These are phyloP conservation scores for Diplodia mutila DNA, from an alignment of 2,329 filamentous ascomycete genomes.

Conservation along the genomic window DNA sequence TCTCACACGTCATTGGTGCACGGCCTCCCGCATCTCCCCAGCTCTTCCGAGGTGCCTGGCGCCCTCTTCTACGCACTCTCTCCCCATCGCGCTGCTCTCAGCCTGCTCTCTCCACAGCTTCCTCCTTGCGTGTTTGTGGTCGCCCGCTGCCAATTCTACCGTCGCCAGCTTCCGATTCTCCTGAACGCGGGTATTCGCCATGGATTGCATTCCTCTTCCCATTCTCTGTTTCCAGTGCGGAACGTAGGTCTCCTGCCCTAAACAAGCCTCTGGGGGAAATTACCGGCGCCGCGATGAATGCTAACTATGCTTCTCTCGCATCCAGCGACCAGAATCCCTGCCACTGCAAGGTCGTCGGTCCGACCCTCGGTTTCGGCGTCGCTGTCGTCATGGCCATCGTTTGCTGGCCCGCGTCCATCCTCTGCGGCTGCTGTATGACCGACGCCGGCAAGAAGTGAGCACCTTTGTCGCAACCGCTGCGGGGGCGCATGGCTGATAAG, in stretches of 20 bases:
- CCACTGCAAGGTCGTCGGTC: slow-evolving; percentile 60
- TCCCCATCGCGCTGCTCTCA: not conserved
- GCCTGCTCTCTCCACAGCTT: not conserved
- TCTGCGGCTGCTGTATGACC: slow-evolving; percentile 61
- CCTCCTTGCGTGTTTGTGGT: not conserved
- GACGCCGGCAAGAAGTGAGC: slow-evolving; percentile 58
- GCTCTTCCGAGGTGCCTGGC: slow-evolving; percentile 10
- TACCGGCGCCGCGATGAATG: not conserved
- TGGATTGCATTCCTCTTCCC: slow-evolving; percentile 54
- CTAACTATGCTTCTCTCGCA: not conserved
- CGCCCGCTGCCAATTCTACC: not conserved
- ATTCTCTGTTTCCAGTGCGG: slow-evolving; percentile 60
- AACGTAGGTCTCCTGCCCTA: slow-evolving; percentile 35
- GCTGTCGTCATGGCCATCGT: slow-evolving; percentile 56
- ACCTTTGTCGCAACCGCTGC: slow-evolving; percentile 30
- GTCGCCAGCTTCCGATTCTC: not conserved
- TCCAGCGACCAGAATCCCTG: slow-evolving; percentile 60
- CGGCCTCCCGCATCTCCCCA: slow-evolving; percentile 19
- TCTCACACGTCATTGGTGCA: slow-evolving; percentile 22
- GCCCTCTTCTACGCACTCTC: not conserved
- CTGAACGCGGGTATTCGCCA: slow-evolving; percentile 4
- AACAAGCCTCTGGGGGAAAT: not conserved
- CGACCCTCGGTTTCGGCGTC: slow-evolving; percentile 56
- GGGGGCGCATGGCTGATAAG: not conserved
- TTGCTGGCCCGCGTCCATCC: slow-evolving; percentile 59